phyloP scores from a whole-genome alignment of 495 filamentous ascomycete genomes.

The Aspergillus saccharolyticus region DNA sequence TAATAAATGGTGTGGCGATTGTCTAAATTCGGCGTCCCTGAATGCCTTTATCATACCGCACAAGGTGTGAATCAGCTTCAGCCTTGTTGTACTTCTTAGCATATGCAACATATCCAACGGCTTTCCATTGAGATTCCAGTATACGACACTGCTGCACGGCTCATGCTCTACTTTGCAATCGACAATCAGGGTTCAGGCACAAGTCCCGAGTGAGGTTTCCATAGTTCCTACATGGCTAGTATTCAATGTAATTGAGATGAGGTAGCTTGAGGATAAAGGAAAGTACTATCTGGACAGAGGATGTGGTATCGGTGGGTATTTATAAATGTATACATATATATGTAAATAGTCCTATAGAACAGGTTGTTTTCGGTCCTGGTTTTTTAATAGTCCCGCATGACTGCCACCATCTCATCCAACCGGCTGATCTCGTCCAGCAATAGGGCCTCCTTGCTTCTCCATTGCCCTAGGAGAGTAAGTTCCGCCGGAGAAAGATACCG shows the following conservation, averaged over 20 bases:
- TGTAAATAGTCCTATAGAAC: not conserved
- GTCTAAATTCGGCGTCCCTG: not conserved
- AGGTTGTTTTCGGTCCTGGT: not conserved
- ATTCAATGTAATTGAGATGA: too few relatives aligned
- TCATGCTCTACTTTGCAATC: too few relatives aligned
- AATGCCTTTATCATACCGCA: not conserved
- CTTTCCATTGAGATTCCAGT: too few relatives aligned
- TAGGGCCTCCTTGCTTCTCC: constrained; percentile 66
- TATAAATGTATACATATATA: not conserved
- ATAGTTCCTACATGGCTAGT: too few relatives aligned
- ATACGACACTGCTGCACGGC: too few relatives aligned
- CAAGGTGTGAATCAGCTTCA: not conserved
- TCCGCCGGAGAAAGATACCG: constrained; percentile 66
- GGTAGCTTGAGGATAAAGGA: not conserved
- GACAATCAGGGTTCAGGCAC: too few relatives aligned
- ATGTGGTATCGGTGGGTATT: not conserved
- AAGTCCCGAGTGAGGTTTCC: too few relatives aligned
- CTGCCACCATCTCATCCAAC: constrained; percentile 77
- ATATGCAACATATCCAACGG: too few relatives aligned
- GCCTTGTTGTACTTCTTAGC: not conserved
- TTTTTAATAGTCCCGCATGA: constrained; percentile 76
- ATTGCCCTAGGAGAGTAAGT: constrained; percentile 58
- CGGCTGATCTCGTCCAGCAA: constrained; percentile 70
- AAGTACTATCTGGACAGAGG: not conserved
- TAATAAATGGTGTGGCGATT: constrained; percentile 1